Percentiles rank a stretch among this genome's conserved stretches.
Conservation (phyloP, 2,329 filamentous ascomycete species). For the Diaporthe destruens region DNA sequence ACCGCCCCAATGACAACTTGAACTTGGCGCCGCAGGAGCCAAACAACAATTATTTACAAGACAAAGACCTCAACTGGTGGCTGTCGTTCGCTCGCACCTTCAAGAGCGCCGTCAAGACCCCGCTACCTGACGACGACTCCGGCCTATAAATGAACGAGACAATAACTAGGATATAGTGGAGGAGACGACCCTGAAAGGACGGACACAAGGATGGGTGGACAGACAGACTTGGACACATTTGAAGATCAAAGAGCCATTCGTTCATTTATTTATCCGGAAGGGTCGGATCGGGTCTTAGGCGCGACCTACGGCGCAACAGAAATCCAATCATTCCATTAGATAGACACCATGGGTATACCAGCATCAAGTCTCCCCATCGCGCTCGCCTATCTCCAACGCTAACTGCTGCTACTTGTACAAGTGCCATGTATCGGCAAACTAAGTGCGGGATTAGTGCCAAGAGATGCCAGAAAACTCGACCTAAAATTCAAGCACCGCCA, state of each 20-base stretch:
- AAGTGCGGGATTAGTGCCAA: background rate
- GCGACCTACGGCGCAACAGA: too few relatives aligned
- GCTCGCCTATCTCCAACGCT: background rate
- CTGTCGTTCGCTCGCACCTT: constrained; percentile 14
- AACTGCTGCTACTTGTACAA: background rate
- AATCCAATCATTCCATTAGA: too few relatives aligned
- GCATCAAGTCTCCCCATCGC: background rate
- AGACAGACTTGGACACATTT: too few relatives aligned
- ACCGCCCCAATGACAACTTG: background rate
- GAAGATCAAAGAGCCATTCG: background rate
- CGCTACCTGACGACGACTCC: constrained; percentile 3
- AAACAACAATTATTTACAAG: background rate
- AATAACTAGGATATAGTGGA: background rate
- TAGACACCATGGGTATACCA: background rate
- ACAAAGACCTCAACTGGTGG: constrained; percentile 31
- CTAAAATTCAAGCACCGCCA: too few relatives aligned
- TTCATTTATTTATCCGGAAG: background rate
- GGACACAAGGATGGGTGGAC: background rate
- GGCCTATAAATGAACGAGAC: background rate
- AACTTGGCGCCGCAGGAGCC: background rate
- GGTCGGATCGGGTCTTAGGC: too few relatives aligned
- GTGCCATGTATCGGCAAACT: background rate
- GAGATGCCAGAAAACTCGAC: too few relatives aligned
- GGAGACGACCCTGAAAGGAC: background rate
- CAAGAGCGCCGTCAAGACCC: constrained; percentile 23